Percentiles rank a stretch among this genome's conserved stretches.
These are phyloP conservation scores for Exophiala oligosperma DNA, from an alignment of 2,329 filamentous ascomycete species.

Conservation along the genomic window DNA sequence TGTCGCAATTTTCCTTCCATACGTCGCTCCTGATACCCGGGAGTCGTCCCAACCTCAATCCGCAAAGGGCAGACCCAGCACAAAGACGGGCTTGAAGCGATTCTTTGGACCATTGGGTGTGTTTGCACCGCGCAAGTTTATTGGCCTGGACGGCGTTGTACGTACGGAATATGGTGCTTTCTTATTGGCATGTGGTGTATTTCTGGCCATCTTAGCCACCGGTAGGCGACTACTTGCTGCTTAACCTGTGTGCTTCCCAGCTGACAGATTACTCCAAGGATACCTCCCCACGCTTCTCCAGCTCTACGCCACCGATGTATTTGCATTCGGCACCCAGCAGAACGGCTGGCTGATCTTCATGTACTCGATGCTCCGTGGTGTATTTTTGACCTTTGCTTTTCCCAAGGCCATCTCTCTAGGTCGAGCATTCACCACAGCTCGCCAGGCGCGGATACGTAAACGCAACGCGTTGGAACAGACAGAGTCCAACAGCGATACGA, in stretches of 20 bases:
- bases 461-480: too few relatives aligned
- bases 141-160: constrained; percentile 51
- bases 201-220: constrained; percentile 67
- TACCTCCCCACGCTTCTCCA: constrained; percentile 65
- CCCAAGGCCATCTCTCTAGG: constrained; percentile 55
- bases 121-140: constrained; percentile 59
- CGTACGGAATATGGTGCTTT: constrained; percentile 62
- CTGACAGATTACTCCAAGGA: constrained; percentile 31
- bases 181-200: constrained; percentile 65
- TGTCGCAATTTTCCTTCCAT: constrained; percentile 44
- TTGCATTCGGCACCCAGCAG: constrained; percentile 56
- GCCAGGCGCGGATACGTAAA: neutral
- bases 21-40: constrained; percentile 46
- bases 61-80: constrained; percentile 32
- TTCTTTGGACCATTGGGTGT: constrained; percentile 59
- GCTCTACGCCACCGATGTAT: constrained; percentile 58
- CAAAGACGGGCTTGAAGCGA: constrained; percentile 29
- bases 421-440: constrained; percentile 26
- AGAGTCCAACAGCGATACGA: neutral
- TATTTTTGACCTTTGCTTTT: constrained; percentile 58
- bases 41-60: neutral
- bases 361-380: constrained; percentile 55
- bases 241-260: neutral
- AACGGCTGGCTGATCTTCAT: constrained; percentile 60
- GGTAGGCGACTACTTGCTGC: constrained; percentile 32